phyloP scores from a whole-genome alignment of 2,329 filamentous ascomycete genomes.

The Tolypocladium paradoxum region DNA sequence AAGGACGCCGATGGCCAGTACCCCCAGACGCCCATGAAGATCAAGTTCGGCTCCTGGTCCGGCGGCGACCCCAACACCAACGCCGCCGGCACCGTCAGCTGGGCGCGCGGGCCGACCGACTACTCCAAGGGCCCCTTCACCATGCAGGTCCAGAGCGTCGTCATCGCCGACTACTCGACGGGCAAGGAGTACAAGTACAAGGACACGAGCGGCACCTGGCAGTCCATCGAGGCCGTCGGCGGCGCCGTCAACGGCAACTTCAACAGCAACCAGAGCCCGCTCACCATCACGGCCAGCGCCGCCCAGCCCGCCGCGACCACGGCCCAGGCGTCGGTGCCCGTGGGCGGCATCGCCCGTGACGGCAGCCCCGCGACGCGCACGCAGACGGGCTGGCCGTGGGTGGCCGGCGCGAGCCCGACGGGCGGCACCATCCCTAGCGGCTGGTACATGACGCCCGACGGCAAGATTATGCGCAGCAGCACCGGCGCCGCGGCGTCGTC shows the following conservation, averaged over 20 bases:
- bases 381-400: constrained; percentile 60
- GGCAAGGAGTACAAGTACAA: constrained; percentile 76
- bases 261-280: constrained; percentile 36
- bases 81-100: constrained; percentile 69
- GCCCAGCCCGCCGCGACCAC: constrained; percentile 52
- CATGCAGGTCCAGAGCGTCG: constrained; percentile 71
- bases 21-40: constrained; percentile 89
- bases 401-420: constrained; percentile 41
- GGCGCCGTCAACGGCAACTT: constrained; percentile 64
- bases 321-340: constrained; percentile 55
- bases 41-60: constrained; percentile 87
- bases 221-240: constrained; percentile 71
- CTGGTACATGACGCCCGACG: constrained; percentile 69
- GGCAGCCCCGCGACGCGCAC: constrained; percentile 40
- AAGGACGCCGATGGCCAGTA: constrained; percentile 68
- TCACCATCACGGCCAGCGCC: constrained; percentile 45
- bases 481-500: constrained; percentile 27
- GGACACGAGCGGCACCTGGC: constrained; percentile 67
- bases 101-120: constrained; percentile 79
- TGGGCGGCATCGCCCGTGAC: constrained; percentile 54
- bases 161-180: constrained; percentile 85
- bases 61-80: constrained; percentile 74
- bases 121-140: constrained; percentile 74
- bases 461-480: constrained; percentile 64
- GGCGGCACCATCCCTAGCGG: constrained; percentile 57